A percentile compares a stretch with the other conserved stretches of the same genome.
Conservation (phyloP, 2,329 filamentous ascomycete species). For the Pseudogymnoascus sp. region DNA sequence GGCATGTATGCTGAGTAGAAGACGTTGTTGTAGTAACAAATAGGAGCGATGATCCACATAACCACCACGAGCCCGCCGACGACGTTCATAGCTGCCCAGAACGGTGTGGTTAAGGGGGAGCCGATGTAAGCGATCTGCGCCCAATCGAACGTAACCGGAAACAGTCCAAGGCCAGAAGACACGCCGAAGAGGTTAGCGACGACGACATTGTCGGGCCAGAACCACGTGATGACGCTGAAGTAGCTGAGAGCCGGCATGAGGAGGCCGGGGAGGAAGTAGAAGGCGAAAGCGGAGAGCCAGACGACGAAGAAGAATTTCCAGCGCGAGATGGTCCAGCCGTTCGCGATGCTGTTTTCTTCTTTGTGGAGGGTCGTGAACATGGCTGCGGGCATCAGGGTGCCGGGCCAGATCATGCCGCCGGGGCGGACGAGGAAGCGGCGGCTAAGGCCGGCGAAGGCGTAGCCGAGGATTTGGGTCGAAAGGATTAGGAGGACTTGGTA, state of each 20-base stretch:
- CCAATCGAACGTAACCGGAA: constrained; percentile 87
- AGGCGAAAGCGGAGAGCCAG: constrained; percentile 61
- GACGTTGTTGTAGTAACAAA: constrained; percentile 72
- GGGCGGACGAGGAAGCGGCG: constrained; percentile 75
- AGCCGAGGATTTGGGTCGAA: constrained; percentile 79
- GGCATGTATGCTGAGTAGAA: constrained; percentile 80
- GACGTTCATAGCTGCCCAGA: constrained; percentile 81
- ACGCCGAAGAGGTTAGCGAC: constrained; percentile 81
- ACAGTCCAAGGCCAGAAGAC: constrained; percentile 72
- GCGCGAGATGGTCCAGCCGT: constrained; percentile 73
- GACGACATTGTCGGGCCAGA: constrained; percentile 77
- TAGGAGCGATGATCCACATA: constrained; percentile 76
- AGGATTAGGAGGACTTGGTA: constrained; percentile 79
- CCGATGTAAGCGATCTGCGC: constrained; percentile 79
- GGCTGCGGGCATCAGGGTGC: constrained; percentile 76
- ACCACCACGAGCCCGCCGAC: constrained; percentile 70
- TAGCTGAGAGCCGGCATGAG: constrained; percentile 79
- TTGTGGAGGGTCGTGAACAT: constrained; percentile 86
- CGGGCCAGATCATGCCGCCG: constrained; percentile 86
- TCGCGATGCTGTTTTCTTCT: constrained; percentile 70
- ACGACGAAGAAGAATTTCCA: constrained; percentile 78
- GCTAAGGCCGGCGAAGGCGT: constrained; percentile 76
- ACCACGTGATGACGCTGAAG: constrained; percentile 85
- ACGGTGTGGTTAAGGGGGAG: constrained; percentile 72
- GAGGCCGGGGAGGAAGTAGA: constrained; percentile 79